phyloP scores from a whole-genome alignment of 257 asterid genomes.

The Solanum chiquidenum region DNA sequence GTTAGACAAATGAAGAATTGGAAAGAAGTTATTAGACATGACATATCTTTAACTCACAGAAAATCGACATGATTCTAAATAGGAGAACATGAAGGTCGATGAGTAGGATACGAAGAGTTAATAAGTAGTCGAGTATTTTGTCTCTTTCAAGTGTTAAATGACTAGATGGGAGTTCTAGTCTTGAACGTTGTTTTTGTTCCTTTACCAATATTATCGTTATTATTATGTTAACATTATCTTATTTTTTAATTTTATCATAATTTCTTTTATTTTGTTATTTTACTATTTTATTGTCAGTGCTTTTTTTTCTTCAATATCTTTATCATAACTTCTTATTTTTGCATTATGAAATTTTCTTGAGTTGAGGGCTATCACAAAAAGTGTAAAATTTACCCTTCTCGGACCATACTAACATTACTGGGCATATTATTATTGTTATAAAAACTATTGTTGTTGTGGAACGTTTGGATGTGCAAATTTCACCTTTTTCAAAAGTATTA shows the following conservation, averaged over 20 bases:
- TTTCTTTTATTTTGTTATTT: background rate
- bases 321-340: too few relatives aligned
- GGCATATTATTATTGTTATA: background rate
- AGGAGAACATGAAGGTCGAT: background rate
- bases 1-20: background rate
- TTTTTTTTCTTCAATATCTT: background rate
- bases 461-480: background rate
- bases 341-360: background rate
- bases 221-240: background rate
- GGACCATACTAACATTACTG: background rate
- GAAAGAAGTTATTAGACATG: background rate
- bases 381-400: too few relatives aligned
- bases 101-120: background rate
- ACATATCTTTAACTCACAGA: too few relatives aligned
- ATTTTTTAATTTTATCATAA: background rate
- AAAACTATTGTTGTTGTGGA: background rate
- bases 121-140: background rate
- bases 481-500: background rate
- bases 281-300: background rate
- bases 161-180: background rate
- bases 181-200: background rate
- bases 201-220: background rate
- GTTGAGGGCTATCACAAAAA: too few relatives aligned
- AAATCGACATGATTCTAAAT: background rate
- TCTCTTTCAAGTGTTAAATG: background rate